Conservation (phyloP, 1,139 yeast species). For the Suhomyces choctaworum region DNA sequence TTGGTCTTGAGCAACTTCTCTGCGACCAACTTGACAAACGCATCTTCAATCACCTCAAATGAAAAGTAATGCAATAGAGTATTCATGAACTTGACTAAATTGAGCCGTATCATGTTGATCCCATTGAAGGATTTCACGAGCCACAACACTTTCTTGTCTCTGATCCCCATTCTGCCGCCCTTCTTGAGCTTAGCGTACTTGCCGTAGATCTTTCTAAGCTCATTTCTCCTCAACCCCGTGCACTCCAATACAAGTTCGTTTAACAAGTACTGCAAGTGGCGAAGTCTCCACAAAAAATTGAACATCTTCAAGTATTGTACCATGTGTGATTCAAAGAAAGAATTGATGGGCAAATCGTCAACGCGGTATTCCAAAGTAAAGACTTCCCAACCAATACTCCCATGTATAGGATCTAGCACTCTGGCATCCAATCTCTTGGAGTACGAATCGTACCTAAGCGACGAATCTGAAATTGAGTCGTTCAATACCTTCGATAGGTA, state of each 20-base stretch:
- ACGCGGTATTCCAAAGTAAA: conserved; percentile 83
- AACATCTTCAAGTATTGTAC: conserved; percentile 77
- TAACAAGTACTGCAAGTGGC: conserved; percentile 58
- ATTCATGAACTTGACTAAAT: conserved; percentile 46
- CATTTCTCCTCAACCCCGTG: conserved; percentile 36
- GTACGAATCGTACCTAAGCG: conserved; percentile 47
- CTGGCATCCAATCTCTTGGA: conserved; percentile 71
- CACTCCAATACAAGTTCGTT: conserved; percentile 40
- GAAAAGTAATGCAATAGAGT: conserved; percentile 45
- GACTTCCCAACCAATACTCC: conserved; percentile 85
- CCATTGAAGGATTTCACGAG: conserved; percentile 36
- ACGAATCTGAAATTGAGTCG: conserved; percentile 66
- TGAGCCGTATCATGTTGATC: conserved; percentile 47
- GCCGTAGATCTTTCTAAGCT: conserved; percentile 25
- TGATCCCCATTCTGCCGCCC: conserved; percentile 15
- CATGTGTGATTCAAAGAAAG: conserved; percentile 29
- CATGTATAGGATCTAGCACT: conserved; percentile 62
- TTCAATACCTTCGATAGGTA: conserved; percentile 65
- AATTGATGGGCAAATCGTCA: conserved; percentile 53
- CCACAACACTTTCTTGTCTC: conserved; percentile 30
- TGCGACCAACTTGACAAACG: conserved; percentile 32
- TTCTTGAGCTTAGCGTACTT: conserved; percentile 18
- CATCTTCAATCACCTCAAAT: conserved; percentile 50
- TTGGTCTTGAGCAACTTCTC: conserved; percentile 24
- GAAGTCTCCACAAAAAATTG: conserved; percentile 80